These are phyloP conservation scores for Plasmodium vivax DNA, from an alignment of 169 alveolate species.

Conservation along the genomic window DNA sequence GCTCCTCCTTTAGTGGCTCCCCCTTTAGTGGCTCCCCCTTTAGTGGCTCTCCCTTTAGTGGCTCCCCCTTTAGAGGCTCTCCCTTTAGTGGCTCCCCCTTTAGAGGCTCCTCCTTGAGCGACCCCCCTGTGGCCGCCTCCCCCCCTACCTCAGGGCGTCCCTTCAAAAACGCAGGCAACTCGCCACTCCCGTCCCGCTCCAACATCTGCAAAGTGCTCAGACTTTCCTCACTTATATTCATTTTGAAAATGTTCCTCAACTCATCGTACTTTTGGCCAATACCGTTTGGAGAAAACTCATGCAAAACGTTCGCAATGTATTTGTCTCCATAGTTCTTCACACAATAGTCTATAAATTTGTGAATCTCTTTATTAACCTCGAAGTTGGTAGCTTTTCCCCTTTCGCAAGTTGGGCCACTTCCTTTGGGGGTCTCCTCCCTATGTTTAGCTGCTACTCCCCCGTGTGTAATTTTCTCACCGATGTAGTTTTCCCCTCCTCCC, in stretches of 20 bases:
- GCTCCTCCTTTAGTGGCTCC: too few relatives aligned
- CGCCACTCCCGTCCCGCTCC: conserved; percentile 8
- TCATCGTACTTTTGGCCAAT: conserved; percentile 48
- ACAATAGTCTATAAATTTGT: conserved; percentile 72
- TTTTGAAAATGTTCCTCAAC: conserved; percentile 45
- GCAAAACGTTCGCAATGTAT: conserved; percentile 20
- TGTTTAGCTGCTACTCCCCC: background rate
- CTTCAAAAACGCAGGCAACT: conserved; percentile 25
- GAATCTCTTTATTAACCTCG: conserved; percentile 62
- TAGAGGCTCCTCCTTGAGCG: background rate
- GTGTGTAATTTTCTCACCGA: background rate
- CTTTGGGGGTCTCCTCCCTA: background rate
- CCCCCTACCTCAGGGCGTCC: background rate
- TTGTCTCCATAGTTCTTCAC: conserved; percentile 65
- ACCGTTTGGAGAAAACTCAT: conserved; percentile 21
- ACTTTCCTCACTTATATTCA: conserved; percentile 35
- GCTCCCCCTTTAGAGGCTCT: background rate
- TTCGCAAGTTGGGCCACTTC: background rate
- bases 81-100: background rate
- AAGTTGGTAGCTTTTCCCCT: conserved; percentile 9
- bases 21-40: background rate
- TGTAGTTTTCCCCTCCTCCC: background rate
- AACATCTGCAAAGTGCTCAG: conserved; percentile 15
- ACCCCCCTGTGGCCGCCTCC: background rate
- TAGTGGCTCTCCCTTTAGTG: background rate